These are phyloP conservation scores for Solanum arcanum DNA, from an alignment of 257 asterid genomes.

Conservation along the genomic window DNA sequence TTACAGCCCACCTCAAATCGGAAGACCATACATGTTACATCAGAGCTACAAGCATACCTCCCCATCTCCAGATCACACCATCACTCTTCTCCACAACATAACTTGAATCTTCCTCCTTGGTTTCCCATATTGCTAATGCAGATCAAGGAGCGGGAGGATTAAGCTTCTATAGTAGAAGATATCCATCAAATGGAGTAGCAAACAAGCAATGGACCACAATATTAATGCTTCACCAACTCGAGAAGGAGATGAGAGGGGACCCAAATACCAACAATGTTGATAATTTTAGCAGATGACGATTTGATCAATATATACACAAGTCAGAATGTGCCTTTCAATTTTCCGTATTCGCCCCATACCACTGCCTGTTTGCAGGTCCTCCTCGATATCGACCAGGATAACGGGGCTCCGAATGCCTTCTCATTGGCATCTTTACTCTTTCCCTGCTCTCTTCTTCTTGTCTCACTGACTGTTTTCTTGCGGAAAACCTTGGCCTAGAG, in stretches of 20 bases:
- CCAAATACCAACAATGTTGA: not conserved
- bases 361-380: conserved; percentile 28
- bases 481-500: conserved; percentile 19
- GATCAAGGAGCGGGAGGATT: not conserved
- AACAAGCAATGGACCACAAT: not conserved
- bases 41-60: not conserved
- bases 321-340: conserved; percentile 8
- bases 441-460: conserved; percentile 34
- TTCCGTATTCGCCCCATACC: conserved; percentile 5
- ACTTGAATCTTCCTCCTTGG: not conserved
- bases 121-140: not conserved
- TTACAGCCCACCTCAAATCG: not conserved
- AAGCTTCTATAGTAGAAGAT: not conserved
- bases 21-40: not conserved
- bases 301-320: not conserved
- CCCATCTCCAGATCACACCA: not conserved
- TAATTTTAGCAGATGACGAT: not conserved
- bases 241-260: not conserved
- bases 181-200: not conserved
- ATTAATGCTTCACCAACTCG: not conserved
- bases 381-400: conserved; percentile 25
- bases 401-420: conserved; percentile 21
- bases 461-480: conserved; percentile 14
- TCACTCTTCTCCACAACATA: not conserved
- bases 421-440: conserved; percentile 13